phyloP scores from a whole-genome alignment of 2,329 filamentous ascomycete genomes.

The Xylariaceae sp. region DNA sequence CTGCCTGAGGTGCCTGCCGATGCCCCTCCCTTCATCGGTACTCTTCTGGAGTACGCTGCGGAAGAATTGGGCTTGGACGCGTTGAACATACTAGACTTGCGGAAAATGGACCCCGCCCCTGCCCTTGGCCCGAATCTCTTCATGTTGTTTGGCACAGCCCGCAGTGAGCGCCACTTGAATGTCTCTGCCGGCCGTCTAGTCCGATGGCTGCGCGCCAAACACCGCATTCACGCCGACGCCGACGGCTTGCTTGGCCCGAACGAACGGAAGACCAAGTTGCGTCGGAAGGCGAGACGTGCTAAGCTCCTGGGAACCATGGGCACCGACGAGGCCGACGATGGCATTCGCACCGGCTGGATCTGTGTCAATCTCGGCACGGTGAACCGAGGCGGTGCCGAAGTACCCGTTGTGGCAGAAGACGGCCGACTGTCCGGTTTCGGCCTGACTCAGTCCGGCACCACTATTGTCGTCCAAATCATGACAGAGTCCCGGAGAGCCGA shows the following conservation, averaged over 20 bases:
- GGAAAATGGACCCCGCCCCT: constrained; percentile 75
- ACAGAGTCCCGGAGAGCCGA: constrained; percentile 49
- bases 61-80: constrained; percentile 83
- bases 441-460: constrained; percentile 41
- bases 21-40: constrained; percentile 64
- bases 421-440: constrained; percentile 75
- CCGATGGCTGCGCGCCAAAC: constrained; percentile 71
- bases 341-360: constrained; percentile 90
- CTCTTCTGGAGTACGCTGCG: constrained; percentile 72
- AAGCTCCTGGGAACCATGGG: constrained; percentile 69
- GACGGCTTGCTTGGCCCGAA: constrained; percentile 87
- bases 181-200: constrained; percentile 86
- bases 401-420: constrained; percentile 39
- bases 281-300: constrained; percentile 72
- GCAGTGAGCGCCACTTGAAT: constrained; percentile 89
- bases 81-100: constrained; percentile 74
- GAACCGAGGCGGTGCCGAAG: constrained; percentile 47
- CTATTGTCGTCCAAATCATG: constrained; percentile 53
- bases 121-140: constrained; percentile 83
- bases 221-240: constrained; percentile 69
- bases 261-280: constrained; percentile 82
- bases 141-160: constrained; percentile 88
- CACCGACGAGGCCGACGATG: constrained; percentile 66
- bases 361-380: constrained; percentile 82
- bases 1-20: constrained; percentile 56